Percentiles rank a stretch among this genome's conserved stretches.
Conservation (phyloP, 1,139 yeast species). For the Pichia sp. region DNA sequence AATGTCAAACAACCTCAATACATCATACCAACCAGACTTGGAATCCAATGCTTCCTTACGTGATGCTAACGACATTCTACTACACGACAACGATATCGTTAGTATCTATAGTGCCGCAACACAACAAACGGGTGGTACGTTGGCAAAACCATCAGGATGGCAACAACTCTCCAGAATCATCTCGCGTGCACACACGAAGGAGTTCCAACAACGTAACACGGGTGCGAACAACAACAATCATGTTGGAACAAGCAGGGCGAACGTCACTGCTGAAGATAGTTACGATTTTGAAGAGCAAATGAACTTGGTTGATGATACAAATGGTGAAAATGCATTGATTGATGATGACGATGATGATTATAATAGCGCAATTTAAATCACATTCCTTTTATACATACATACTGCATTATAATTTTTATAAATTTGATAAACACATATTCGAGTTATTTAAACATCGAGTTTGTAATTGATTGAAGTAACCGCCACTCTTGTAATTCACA, state of each 20-base stretch:
- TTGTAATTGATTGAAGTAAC: no score
- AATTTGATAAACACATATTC: no score
- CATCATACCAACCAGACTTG: background rate
- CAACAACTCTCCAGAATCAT: conserved; percentile 54
- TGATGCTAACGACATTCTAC: background rate
- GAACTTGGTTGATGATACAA: conserved; percentile 11
- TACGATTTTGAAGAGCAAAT: conserved; percentile 10
- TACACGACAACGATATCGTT: conserved; percentile 4
- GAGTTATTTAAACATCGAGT: no score
- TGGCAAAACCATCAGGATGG: conserved; percentile 15
- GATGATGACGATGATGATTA: conserved; percentile 3
- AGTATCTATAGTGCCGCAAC: conserved; percentile 15
- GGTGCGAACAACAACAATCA: background rate
- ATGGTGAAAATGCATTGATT: conserved; percentile 8
- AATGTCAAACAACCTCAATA: background rate
- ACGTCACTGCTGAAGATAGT: no score
- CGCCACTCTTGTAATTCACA: no score
- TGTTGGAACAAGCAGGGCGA: background rate
- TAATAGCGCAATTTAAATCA: no score
- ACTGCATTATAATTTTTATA: no score
- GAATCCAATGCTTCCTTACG: background rate
- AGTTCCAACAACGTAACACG: conserved; percentile 60
- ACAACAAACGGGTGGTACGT: conserved; percentile 8
- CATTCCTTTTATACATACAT: no score
- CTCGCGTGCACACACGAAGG: conserved; percentile 81